Conservation (phyloP, 2,329 filamentous ascomycete genomes). For the Bipolaris cookei region DNA sequence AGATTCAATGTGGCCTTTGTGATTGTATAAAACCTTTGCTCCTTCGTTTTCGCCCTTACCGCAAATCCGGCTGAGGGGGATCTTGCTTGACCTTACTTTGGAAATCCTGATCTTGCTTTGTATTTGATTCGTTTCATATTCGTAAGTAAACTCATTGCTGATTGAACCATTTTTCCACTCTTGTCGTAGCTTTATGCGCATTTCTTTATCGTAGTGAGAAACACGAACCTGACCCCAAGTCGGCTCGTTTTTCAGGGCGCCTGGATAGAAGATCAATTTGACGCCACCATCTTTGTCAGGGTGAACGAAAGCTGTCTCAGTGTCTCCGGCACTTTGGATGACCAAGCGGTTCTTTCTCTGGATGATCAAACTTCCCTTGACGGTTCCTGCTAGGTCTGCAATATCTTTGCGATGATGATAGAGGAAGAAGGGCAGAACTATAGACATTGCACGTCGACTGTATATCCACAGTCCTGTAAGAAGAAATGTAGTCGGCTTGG, state of each 20-base stretch:
- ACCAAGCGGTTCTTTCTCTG: conserved; percentile 56
- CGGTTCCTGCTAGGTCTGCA: conserved; percentile 55
- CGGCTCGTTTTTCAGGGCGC: conserved; percentile 54
- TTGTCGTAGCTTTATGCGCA: conserved; percentile 54
- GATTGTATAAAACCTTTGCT: conserved; percentile 60
- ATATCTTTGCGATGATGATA: conserved; percentile 59
- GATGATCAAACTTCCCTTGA: conserved; percentile 57
- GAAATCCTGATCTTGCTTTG: conserved; percentile 49
- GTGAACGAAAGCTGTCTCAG: conserved; percentile 59
- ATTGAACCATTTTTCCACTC: conserved; percentile 55
- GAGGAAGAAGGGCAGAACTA: conserved; percentile 55
- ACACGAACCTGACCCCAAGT: conserved; percentile 52
- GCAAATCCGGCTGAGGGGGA: conserved; percentile 53
- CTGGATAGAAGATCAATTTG: conserved; percentile 47
- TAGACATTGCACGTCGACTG: conserved; percentile 53
- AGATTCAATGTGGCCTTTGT: conserved; percentile 59
- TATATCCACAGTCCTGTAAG: conserved; percentile 59
- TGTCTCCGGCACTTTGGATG: conserved; percentile 57
- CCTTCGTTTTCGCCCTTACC: conserved; percentile 54
- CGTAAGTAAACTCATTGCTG: conserved; percentile 59
- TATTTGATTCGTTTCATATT: conserved; percentile 48
- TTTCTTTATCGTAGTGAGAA: conserved; percentile 57
- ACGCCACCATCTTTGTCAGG: conserved; percentile 44
- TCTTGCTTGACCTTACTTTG: conserved; percentile 42
- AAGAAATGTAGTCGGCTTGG: conserved; percentile 49